A percentile compares a stretch with the other conserved stretches of the same genome.
Evolutionary conservation across 2,329 filamentous ascomycete genomes (phyloP).

Genomic region (Boeremia exigua): DNA sequence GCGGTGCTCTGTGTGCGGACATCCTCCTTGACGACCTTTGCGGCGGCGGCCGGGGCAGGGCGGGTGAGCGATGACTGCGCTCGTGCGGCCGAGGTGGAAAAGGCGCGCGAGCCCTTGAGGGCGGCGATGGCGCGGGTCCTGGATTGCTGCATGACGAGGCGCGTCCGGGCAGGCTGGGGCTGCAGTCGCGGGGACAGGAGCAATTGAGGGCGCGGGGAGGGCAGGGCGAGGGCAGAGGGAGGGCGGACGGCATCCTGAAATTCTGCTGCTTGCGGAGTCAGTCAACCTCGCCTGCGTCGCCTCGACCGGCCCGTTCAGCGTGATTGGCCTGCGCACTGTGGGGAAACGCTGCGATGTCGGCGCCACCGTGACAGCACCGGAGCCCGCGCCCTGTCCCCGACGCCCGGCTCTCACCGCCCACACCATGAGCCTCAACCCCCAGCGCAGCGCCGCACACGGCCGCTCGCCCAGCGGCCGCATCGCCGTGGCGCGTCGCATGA

Average conservation of each 20-base stretch:
- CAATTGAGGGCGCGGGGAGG: background rate
- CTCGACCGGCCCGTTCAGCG: background rate
- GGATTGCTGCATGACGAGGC: constrained; percentile 43
- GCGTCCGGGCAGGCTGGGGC: background rate
- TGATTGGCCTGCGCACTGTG: background rate
- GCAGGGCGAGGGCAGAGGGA: background rate
- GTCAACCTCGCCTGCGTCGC: background rate
- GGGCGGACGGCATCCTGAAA: background rate
- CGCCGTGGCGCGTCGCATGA: constrained; percentile 70
- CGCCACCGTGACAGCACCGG: background rate
- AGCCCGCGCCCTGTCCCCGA: too few species aligned
- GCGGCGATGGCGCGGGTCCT: constrained; percentile 45
- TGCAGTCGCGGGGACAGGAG: constrained; percentile 4
- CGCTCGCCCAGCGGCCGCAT: constrained; percentile 51
- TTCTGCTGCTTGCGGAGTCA: constrained; percentile 12
- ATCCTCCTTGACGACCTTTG: constrained; percentile 46
- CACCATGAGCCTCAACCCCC: constrained; percentile 20
- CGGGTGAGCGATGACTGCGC: constrained; percentile 53
- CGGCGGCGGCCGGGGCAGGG: constrained; percentile 31
- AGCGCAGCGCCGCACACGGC: constrained; percentile 33
- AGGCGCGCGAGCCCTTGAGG: constrained; percentile 49
- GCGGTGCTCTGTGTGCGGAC: constrained; percentile 53
- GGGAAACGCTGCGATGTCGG: constrained; percentile 1
- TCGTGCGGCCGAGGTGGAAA: constrained; percentile 51
- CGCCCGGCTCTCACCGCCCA: too few species aligned